Conservation (phyloP, 331 rosid genomes). For the Pyrus hybrid region DNA sequence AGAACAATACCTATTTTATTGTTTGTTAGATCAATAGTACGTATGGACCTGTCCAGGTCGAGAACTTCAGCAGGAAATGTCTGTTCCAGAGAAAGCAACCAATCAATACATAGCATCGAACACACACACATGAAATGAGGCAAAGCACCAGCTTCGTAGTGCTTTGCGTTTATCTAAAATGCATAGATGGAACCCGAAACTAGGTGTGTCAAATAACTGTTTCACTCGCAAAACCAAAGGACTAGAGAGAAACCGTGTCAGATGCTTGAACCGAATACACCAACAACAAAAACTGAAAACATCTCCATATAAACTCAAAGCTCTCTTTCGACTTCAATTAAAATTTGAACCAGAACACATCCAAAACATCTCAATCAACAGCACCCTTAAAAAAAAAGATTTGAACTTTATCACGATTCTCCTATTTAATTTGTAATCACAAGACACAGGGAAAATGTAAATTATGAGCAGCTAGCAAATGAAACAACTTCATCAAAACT, state of each 20-base stretch:
- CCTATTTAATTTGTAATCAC: not conserved
- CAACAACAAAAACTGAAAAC: not conserved
- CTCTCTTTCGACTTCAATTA: not conserved
- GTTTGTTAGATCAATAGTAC: constrained; percentile 76
- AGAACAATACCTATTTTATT: constrained; percentile 65
- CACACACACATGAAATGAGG: not conserved
- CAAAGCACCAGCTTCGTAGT: not conserved
- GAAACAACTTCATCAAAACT: not conserved
- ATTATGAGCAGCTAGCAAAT: not conserved
- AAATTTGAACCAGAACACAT: not conserved
- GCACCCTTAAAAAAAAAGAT: not conserved
- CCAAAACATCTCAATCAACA: not conserved
- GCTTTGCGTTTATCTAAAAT: not conserved
- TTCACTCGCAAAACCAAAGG: not conserved
- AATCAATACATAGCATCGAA: not conserved
- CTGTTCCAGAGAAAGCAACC: constrained; percentile 24
- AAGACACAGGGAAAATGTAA: not conserved
- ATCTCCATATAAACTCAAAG: not conserved
- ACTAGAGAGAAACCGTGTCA: not conserved
- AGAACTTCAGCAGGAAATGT: constrained; percentile 80
- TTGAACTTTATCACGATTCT: not conserved
- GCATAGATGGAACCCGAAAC: not conserved
- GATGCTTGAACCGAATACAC: not conserved
- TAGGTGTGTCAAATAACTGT: not conserved
- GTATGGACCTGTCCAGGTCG: constrained; percentile 66